Percentiles rank a stretch among this genome's conserved stretches.
phyloP scores from a whole-genome alignment of 164 flowering plant species.

The Cinnamomum micranthum region DNA sequence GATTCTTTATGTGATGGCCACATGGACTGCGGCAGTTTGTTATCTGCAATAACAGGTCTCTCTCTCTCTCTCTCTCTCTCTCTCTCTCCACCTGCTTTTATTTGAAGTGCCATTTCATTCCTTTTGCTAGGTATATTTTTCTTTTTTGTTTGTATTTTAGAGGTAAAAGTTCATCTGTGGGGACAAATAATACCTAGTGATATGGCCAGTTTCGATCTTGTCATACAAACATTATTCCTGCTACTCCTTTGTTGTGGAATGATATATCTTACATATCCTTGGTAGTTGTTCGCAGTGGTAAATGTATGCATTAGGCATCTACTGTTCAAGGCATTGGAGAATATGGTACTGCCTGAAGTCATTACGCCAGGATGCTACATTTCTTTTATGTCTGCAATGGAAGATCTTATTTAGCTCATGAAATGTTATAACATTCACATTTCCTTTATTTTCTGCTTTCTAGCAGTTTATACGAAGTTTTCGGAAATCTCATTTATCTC shows the following conservation, averaged over 20 bases:
- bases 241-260: neutral
- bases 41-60: slow-evolving; percentile 74
- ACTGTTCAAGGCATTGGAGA: neutral
- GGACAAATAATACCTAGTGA: neutral
- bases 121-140: neutral
- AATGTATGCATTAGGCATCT: neutral
- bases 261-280: neutral
- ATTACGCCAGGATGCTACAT: too few species aligned
- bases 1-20: slow-evolving; percentile 69
- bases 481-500: too few species aligned
- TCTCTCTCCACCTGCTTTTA: neutral
- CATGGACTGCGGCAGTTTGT: slow-evolving; percentile 59
- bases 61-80: slow-evolving; percentile 8
- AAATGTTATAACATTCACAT: too few species aligned
- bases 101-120: neutral
- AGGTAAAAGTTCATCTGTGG: neutral
- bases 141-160: neutral
- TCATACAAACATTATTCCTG: neutral
- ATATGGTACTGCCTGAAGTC: neutral
- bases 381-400: too few species aligned
- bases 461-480: too few species aligned
- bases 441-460: too few species aligned
- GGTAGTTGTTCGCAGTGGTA: neutral
- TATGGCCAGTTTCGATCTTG: neutral
- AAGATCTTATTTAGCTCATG: too few species aligned